Percentiles rank a stretch among this genome's conserved stretches.
These are phyloP conservation scores for Senna tora DNA, from an alignment of 306 rosid species.

Conservation along the genomic window DNA sequence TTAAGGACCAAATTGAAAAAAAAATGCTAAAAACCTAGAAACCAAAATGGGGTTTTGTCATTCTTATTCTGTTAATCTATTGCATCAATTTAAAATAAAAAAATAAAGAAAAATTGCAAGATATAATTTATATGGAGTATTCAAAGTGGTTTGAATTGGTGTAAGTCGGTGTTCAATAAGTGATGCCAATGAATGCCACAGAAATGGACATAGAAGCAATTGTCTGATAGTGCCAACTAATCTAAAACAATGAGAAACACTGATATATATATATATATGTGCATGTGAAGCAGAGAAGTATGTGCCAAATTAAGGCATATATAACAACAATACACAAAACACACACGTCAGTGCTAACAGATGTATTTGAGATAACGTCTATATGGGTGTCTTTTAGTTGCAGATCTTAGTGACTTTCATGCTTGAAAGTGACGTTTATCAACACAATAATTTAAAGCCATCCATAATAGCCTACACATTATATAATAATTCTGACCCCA, in stretches of 20 bases:
- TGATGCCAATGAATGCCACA: constrained; percentile 32
- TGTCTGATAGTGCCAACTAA: constrained; percentile 36
- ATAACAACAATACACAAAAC: constrained; percentile 31
- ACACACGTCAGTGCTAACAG: constrained; percentile 44
- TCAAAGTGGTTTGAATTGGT: background rate
- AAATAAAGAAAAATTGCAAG: too few relatives aligned
- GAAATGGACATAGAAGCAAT: constrained; percentile 36
- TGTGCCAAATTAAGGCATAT: constrained; percentile 31
- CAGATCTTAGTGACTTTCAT: constrained; percentile 40
- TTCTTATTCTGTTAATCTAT: too few relatives aligned
- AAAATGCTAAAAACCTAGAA: too few relatives aligned
- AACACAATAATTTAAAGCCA: constrained; percentile 15
- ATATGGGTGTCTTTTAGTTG: constrained; percentile 44
- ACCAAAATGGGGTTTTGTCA: too few relatives aligned
- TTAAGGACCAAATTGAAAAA: too few relatives aligned
- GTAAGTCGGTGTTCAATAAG: constrained; percentile 43
- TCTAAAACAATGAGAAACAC: constrained; percentile 30
- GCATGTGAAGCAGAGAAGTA: constrained; percentile 50
- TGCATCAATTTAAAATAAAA: too few relatives aligned
- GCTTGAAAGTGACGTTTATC: constrained; percentile 47
- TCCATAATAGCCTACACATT: too few relatives aligned
- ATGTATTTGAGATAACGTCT: constrained; percentile 37
- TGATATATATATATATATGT: too few relatives aligned
- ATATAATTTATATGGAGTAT: too few relatives aligned
- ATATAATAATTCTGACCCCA: background rate